Base-by-base conservation (phyloP, 148 eudicot species). In the Suaeda aralocaspica region DNA sequence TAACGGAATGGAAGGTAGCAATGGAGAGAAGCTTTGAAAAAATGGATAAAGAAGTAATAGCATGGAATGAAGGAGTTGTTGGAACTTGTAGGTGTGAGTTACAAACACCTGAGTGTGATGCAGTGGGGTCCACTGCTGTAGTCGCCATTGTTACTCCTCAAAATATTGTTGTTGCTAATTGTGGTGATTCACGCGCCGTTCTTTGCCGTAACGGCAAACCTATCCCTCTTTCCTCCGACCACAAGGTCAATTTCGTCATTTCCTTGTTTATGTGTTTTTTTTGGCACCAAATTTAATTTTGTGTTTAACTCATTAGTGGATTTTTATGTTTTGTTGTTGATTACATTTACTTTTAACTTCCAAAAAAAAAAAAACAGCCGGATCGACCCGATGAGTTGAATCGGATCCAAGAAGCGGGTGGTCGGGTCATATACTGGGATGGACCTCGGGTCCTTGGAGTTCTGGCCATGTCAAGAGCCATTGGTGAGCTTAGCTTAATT, bases 401-500 rank as follows among this genome's bases (percentile, higher is more conserved):
- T 39, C 87, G 98, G 76, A 90, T 93, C 62, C 60, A 88, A 72
- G 86, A 83, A 14, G 86, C 90, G 0, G 96, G 98, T 14, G 98
- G 98, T 12, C 78, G 87, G 28, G 94, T 93, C 3, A 76, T 90
- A 52, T 85, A 59, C 61, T 84, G 86, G 88, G 91, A 93, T 41
- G 86, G 89, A 0, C 81, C 94, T 6, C 83, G 98, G 25, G 96
- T 93, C 29, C 78, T 77, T 2, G 96, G 96, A 14, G 86, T 93
- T 15, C 79, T 93, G 0, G 98, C 96, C 42, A 93, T 90, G 96
- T 93, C 98, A 16, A 83, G 98, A 82, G 96, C 98, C 25, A 93
- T 93, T 9, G 98, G 97, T 91, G 72, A 39, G 45, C n/a, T 59
- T 59, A 0, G 0, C 4, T 28, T 58, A 30, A 16, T 9, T 22